Evolutionary conservation across 208 protist species (phyloP), one percentile per base, ranked within the genome.

Genomic region (Leishmania arabica): DNA sequence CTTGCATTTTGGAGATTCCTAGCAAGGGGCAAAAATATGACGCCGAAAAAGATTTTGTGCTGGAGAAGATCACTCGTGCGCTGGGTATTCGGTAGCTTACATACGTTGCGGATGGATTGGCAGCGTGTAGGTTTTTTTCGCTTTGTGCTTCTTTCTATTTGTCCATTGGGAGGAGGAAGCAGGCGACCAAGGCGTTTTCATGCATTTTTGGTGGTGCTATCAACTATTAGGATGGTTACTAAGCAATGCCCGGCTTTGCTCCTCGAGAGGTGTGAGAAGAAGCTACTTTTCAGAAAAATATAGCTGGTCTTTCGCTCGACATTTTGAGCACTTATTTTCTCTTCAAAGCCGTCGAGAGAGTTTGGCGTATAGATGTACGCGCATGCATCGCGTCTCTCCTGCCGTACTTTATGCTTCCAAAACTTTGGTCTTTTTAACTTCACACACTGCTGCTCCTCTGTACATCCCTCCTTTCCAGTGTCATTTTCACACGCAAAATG

Each of bases 11-110:
- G 70, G 98, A 99, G 80, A 99, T 99, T 54, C 99, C 99, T 19
- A 98, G 94, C 84, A 99, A 99, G 83, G 97, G 98, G n/a, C 84
- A 95, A 75, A 94, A 98, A 45, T 99, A 99, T 81, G 98, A 99
- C 81, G 90, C 94, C 66, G 91, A 93, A n/a, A 99, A 99, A 83
- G 98, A 99, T 80, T 96, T 91, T 70, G 92, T 99, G 70, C 89
- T 99, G 66, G 85, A 93, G 27, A 98, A 98, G 83, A 93, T 99
- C 21, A 94, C 88, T 60, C 89, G 89, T 75, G 81, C 90, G 24
- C 79, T 97, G 53, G 90, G 95, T 75, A 89, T 95, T 62, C 86
- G 90, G 75, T 89, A 87, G 40, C 75, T 24, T 69, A 17, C 37
- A 31, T 79, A 21, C 53, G 21, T 45, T 1, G 70, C 6, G 0